A percentile compares a stretch with the other conserved stretches of the same genome.
Evolutionary conservation across 352 stramenopile species (phyloP).

Genomic region (Phytopythium cucurbitacearum): DNA sequence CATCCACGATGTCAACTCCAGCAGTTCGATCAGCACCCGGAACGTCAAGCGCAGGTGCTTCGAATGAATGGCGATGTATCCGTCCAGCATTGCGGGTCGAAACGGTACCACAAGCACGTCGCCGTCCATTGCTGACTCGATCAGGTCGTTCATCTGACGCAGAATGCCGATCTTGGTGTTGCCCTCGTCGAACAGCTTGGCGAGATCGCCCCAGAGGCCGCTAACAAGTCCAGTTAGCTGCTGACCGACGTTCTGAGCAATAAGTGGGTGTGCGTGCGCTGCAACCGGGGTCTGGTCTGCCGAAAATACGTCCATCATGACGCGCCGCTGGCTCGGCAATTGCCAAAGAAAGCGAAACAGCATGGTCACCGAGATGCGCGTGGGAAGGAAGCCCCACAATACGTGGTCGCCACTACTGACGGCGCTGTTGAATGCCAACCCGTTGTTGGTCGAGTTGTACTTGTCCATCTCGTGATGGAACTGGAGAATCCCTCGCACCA

Average conservation of each 20-base stretch:
- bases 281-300: no score
- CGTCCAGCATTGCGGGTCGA: constrained; percentile 48
- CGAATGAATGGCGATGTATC: constrained; percentile 61
- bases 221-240: constrained; percentile 55
- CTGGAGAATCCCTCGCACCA: constrained; percentile 43
- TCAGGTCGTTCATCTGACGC: constrained; percentile 56
- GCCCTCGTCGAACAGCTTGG: constrained; percentile 65
- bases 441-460: constrained; percentile 68
- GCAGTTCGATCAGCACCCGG: constrained; percentile 51
- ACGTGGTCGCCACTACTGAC: constrained; percentile 59
- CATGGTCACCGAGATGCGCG: constrained; percentile 47
- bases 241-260: constrained; percentile 2
- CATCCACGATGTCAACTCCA: constrained; percentile 67
- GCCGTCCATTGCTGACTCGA: constrained; percentile 33
- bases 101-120: constrained; percentile 38
- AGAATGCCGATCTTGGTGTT: constrained; percentile 58
- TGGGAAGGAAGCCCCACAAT: constrained; percentile 68
- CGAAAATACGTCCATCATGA: constrained; percentile 18
- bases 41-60: constrained; percentile 68
- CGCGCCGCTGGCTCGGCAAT: constrained; percentile 31
- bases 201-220: constrained; percentile 66
- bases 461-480: constrained; percentile 76
- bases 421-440: constrained; percentile 58
- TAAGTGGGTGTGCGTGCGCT: no score
- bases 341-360: constrained; percentile 71